These are phyloP conservation scores for Danielozyma ontarioensis DNA, from an alignment of 805 yeast genomes.

Conservation along the genomic window DNA sequence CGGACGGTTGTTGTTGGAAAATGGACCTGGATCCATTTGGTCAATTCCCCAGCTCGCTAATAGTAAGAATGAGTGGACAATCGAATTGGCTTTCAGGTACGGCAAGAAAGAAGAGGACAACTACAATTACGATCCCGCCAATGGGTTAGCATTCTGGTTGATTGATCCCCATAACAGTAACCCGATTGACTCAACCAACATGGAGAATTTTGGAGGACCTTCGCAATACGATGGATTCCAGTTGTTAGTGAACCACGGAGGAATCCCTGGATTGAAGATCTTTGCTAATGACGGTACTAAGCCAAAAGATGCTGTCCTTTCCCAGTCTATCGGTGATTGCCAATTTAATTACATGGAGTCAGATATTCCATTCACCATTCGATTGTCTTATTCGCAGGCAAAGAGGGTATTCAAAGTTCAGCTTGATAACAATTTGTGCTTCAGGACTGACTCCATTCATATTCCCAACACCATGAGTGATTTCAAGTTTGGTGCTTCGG, in stretches of 20 bases:
- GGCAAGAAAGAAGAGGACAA: conserved; percentile 34
- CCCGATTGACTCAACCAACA: conserved; percentile 10
- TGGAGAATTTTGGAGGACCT: conserved; percentile 51
- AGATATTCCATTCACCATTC: conserved; percentile 64
- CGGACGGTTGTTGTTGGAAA: conserved; percentile 43
- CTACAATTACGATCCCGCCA: conserved; percentile 22
- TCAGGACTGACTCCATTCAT: conserved; percentile 53
- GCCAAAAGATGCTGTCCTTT: conserved; percentile 21
- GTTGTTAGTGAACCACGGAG: conserved; percentile 47
- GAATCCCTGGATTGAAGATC: conserved; percentile 51
- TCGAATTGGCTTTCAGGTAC: conserved; percentile 58
- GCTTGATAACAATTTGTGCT: conserved; percentile 64
- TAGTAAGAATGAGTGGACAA: conserved; percentile 42
- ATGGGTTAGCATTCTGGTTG: conserved; percentile 59
- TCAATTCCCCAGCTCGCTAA: conserved; percentile 18
- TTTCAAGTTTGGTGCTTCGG: conserved; percentile 52
- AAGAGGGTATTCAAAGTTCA: conserved; percentile 55
- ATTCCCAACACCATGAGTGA: conserved; percentile 33
- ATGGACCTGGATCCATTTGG: conserved; percentile 45
- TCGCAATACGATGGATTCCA: conserved; percentile 58
- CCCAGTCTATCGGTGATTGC: conserved; percentile 49
- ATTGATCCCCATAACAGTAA: conserved; percentile 23
- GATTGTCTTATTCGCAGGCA: conserved; percentile 51
- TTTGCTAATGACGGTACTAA: conserved; percentile 56
- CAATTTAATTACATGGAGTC: conserved; percentile 58